Percentiles rank a stretch among this genome's conserved stretches.
phyloP scores from a whole-genome alignment of 768 basidiomycete genomes.

The Hydnomerulius pinastri region DNA sequence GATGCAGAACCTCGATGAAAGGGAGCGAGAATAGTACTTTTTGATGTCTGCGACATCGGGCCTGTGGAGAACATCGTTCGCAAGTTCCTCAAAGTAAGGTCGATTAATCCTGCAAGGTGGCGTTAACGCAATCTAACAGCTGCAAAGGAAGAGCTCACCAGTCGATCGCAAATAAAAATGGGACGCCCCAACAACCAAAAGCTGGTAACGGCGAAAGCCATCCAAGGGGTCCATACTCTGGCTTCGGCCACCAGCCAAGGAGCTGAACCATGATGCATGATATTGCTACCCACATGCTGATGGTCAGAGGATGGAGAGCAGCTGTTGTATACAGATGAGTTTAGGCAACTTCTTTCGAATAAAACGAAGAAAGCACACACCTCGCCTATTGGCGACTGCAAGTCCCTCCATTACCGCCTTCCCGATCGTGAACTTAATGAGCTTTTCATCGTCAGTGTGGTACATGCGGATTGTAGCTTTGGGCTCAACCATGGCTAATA shows the following conservation, averaged over 20 bases:
- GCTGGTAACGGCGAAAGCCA: constrained; percentile 66
- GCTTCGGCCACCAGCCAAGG: constrained; percentile 70
- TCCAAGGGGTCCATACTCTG: constrained; percentile 42
- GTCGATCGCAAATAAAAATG: constrained; percentile 66
- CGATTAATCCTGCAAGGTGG: constrained; percentile 60
- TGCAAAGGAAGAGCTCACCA: constrained; percentile 49
- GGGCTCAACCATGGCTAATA: constrained; percentile 39
- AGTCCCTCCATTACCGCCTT: constrained; percentile 68
- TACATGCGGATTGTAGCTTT: constrained; percentile 57
- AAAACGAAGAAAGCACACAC: constrained; percentile 34
- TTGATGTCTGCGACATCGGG: constrained; percentile 56
- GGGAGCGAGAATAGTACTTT: constrained; percentile 57
- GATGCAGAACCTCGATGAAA: constrained; percentile 71
- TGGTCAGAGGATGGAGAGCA: constrained; percentile 64
- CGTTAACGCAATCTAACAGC: not conserved
- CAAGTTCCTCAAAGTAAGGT: constrained; percentile 59
- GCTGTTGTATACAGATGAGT: constrained; percentile 7
- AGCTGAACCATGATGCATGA: constrained; percentile 59
- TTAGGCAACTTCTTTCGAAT: not conserved
- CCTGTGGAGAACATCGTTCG: constrained; percentile 51
- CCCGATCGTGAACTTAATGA: constrained; percentile 63
- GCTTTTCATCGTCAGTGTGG: constrained; percentile 52
- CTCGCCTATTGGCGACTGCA: constrained; percentile 62
- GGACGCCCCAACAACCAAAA: constrained; percentile 63
- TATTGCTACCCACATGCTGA: constrained; percentile 62